A percentile compares a stretch with the other conserved stretches of the same genome.
These are phyloP conservation scores for Neurospora sp. DNA, from an alignment of 495 filamentous ascomycete species.

Conservation along the genomic window DNA sequence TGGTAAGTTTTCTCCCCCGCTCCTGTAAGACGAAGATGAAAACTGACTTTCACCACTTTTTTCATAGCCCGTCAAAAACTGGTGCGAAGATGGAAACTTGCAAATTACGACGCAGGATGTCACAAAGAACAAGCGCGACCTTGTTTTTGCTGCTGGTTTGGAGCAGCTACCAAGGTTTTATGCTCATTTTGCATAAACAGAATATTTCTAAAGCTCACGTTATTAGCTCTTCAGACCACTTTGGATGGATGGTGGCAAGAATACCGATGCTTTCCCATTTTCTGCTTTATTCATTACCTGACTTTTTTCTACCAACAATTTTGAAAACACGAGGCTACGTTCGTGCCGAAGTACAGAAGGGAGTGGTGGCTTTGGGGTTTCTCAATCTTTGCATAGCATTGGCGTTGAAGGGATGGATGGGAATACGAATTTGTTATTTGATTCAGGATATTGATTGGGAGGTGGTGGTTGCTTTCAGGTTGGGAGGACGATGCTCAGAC, in stretches of 20 bases:
- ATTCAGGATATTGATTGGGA: neutral
- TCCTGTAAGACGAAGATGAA: neutral
- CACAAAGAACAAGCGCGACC: slow-evolving; percentile 19
- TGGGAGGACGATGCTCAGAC: neutral
- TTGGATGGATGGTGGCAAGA: neutral
- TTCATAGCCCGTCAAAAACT: slow-evolving; percentile 57
- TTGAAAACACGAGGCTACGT: neutral
- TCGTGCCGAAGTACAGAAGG: neutral
- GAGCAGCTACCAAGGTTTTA: slow-evolving; percentile 8
- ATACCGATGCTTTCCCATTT: neutral
- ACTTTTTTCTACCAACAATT: neutral
- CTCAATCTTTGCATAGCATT: neutral
- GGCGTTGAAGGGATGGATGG: neutral
- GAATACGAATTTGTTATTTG: neutral
- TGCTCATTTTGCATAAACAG: neutral
- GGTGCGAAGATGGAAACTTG: slow-evolving; percentile 62
- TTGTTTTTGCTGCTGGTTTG: slow-evolving; percentile 11
- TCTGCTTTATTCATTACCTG: neutral
- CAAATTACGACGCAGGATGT: slow-evolving; percentile 15
- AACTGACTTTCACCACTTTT: slow-evolving; percentile 20
- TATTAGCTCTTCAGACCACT: neutral
- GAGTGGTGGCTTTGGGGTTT: neutral
- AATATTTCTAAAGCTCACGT: neutral
- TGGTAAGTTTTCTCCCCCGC: slow-evolving; percentile 49
- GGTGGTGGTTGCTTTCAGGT: neutral